phyloP scores from a whole-genome alignment of 345 rosid species.

The Gossypium thurberi region DNA sequence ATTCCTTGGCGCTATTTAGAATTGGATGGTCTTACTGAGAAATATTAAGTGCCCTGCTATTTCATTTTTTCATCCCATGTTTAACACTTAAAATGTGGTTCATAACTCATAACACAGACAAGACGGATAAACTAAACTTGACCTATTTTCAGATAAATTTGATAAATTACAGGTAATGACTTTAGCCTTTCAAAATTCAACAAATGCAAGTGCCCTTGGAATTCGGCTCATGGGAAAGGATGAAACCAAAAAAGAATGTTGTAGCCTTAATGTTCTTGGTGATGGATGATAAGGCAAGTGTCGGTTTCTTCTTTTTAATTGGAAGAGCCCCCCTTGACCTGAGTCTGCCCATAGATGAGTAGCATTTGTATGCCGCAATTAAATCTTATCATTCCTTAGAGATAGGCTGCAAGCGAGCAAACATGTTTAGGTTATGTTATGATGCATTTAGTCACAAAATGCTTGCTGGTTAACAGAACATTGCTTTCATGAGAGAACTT shows the following conservation, averaged over 20 bases:
- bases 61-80: neutral
- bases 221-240: neutral
- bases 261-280: neutral
- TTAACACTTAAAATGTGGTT: neutral
- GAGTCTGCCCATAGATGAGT: neutral
- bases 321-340: neutral
- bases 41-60: neutral
- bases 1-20: neutral
- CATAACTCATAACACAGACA: neutral
- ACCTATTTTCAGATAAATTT: neutral
- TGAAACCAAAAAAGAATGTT: neutral
- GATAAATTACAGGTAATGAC: neutral
- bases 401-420: neutral
- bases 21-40: neutral
- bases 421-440: neutral
- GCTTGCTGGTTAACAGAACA: neutral
- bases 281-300: neutral
- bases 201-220: neutral
- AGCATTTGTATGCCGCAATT: neutral
- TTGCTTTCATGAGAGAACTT: neutral
- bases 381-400: neutral
- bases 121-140: neutral
- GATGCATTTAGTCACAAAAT: no score
- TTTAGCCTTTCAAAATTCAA: neutral
- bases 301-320: neutral